Conservation (phyloP, 1,284 basidiomycete species). For the Anthracocystis panici-leucophaei region DNA sequence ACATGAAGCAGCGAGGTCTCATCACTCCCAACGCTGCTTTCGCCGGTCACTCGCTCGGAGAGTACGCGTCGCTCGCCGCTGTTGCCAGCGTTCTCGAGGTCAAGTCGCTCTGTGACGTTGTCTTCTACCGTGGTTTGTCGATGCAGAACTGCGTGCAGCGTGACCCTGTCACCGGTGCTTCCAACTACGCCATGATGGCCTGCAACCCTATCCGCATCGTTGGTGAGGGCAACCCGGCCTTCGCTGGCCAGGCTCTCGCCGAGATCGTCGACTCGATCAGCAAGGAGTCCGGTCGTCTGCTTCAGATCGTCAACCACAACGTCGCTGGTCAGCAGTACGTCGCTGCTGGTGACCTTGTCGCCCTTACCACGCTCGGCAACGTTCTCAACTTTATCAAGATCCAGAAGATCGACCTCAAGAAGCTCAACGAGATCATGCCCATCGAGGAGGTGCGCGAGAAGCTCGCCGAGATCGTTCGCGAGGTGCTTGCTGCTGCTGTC, state of each 20-base stretch:
- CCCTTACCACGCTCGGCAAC: conserved; percentile 92
- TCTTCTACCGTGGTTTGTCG: conserved; percentile 99
- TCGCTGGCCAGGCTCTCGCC: conserved; percentile 86
- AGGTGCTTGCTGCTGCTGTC: conserved; percentile 80
- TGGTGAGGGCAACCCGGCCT: conserved; percentile 70
- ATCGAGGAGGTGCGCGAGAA: conserved; percentile 92
- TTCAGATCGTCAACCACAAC: conserved; percentile 90
- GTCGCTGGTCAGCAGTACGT: conserved; percentile 84
- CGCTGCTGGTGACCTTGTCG: conserved; percentile 93
- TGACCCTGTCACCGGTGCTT: conserved; percentile 54
- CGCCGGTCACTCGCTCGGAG: conserved; percentile 96
- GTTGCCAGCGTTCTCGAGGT: conserved; percentile 96
- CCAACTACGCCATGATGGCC: conserved; percentile 92
- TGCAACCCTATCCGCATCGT: conserved; percentile 94
- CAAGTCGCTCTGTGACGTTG: conserved; percentile 95
- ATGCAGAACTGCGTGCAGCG: conserved; percentile 74
- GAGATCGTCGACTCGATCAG: conserved; percentile 84
- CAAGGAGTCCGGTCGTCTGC: conserved; percentile 78
- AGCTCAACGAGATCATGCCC: conserved; percentile 84
- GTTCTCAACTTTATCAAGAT: conserved; percentile 96
- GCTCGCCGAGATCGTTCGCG: conserved; percentile 88
- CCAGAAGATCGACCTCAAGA: conserved; percentile 94
- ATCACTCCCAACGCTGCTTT: conserved; percentile 91
- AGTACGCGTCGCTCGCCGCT: conserved; percentile 96
- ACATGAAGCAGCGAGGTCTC: conserved; percentile 95